Percentiles rank a stretch among this genome's conserved stretches.
phyloP scores from a whole-genome alignment of 2,329 filamentous ascomycete species.

The Fusarium sp. region DNA sequence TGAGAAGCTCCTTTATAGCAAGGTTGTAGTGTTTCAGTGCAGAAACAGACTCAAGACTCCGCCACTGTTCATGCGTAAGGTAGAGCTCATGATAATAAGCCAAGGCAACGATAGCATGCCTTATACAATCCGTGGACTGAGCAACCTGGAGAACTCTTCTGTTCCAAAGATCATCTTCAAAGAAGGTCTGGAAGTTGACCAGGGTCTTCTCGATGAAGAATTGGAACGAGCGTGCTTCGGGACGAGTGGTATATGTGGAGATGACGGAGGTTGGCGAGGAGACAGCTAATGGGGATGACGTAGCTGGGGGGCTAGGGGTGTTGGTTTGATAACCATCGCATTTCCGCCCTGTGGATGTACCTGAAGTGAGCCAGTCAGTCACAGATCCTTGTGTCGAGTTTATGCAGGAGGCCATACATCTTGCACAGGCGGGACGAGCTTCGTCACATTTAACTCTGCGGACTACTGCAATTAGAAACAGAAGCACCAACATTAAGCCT shows the following conservation, averaged over 20 bases:
- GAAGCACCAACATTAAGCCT: too few relatives aligned
- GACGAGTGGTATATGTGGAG: neutral
- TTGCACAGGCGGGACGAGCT: neutral
- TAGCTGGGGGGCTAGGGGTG: neutral
- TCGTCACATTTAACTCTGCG: constrained; percentile 26
- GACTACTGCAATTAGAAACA: neutral
- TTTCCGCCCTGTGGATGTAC: constrained; percentile 19
- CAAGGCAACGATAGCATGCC: constrained; percentile 5
- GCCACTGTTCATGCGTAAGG: neutral
- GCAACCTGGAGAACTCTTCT: constrained; percentile 12
- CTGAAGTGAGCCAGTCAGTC: neutral
- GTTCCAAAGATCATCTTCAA: constrained; percentile 16
- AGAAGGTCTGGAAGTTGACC: constrained; percentile 20
- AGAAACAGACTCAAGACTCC: neutral
- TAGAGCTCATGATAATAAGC: constrained; percentile 14
- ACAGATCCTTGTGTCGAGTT: accelerated
- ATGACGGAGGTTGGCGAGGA: neutral
- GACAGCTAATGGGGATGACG: neutral
- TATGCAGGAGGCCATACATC: neutral
- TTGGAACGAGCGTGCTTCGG: constrained; percentile 9
- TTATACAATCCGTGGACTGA: constrained; percentile 1
- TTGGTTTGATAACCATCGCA: constrained; percentile 9
- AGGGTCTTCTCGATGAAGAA: constrained; percentile 27
- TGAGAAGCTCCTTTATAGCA: constrained; percentile 6
- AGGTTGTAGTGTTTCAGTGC: constrained; percentile 20